These are phyloP conservation scores for Yamadazyma blattariae DNA, from an alignment of 1,139 yeast species.

Conservation along the genomic window DNA sequence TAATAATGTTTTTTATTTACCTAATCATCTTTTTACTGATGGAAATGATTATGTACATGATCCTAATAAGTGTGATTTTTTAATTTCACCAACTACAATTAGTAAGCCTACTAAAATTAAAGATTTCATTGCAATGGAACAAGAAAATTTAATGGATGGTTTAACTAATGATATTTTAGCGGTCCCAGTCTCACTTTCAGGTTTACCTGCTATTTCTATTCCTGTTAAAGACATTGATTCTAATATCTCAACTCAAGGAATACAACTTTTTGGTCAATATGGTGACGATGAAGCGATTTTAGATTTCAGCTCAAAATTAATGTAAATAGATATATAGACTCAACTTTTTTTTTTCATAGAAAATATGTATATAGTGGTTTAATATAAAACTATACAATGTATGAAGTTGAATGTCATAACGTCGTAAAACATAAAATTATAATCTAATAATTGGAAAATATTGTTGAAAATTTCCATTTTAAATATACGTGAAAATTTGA, in stretches of 20 bases:
- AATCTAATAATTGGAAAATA: constrained; percentile 4
- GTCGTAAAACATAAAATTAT: constrained; percentile 19
- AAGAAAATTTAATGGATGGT: constrained; percentile 52
- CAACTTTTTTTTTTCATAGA: not conserved
- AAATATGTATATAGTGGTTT: not conserved
- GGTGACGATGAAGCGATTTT: constrained; percentile 75
- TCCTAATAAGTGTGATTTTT: constrained; percentile 56
- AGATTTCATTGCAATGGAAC: constrained; percentile 30
- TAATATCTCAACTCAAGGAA: constrained; percentile 34
- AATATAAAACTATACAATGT: constrained; percentile 11
- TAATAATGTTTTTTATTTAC: constrained; percentile 54
- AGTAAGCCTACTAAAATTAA: constrained; percentile 54
- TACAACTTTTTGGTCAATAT: constrained; percentile 82
- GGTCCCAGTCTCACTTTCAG: constrained; percentile 89
- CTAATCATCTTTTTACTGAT: constrained; percentile 37
- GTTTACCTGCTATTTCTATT: constrained; percentile 78
- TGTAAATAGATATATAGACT: not conserved
- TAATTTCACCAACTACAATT: constrained; percentile 72
- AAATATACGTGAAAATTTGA: not conserved
- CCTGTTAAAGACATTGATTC: constrained; percentile 46
- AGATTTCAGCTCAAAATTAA: constrained; percentile 17
- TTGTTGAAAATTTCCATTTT: constrained; percentile 20
- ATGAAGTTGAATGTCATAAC: constrained; percentile 43
- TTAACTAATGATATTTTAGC: constrained; percentile 84
- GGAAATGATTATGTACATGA: constrained; percentile 2